Evolutionary conservation across 306 rosid species (phyloP).

Genomic region (Mimosa bimucronata): DNA sequence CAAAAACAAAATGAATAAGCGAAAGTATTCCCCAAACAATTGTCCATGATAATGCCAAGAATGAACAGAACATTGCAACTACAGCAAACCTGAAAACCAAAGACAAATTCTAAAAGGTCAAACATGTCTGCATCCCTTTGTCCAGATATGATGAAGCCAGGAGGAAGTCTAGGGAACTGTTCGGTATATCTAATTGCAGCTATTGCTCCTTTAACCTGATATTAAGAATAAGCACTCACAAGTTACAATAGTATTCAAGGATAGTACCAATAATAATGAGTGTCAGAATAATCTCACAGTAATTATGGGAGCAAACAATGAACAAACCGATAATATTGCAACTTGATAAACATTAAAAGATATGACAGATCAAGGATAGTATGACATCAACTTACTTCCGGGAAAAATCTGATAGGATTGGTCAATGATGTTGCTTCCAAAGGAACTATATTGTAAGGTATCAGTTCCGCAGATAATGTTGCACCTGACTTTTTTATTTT

Average conservation of each 20-base stretch:
- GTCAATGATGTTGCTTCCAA: conserved; percentile 75
- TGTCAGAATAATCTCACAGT: conserved; percentile 26
- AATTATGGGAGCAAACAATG: conserved; percentile 8
- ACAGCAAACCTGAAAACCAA: conserved; percentile 91
- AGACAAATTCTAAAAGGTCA: conserved; percentile 84
- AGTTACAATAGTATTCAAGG: conserved; percentile 33
- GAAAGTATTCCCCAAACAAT: conserved; percentile 4
- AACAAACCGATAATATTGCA: conserved; percentile 3
- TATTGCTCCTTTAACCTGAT: conserved; percentile 84
- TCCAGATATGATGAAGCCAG: conserved; percentile 67
- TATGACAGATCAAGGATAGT: neutral
- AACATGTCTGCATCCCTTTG: conserved; percentile 87
- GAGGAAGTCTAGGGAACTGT: conserved; percentile 81
- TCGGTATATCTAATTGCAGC: conserved; percentile 79
- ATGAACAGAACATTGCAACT: conserved; percentile 12
- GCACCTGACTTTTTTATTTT: conserved; percentile 61
- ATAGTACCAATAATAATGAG: neutral
- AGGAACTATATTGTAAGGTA: conserved; percentile 89
- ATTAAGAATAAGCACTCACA: conserved; percentile 39
- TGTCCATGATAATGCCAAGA: conserved; percentile 33
- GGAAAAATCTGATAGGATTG: conserved; percentile 88
- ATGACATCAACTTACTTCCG: conserved; percentile 73
- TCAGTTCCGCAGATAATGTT: conserved; percentile 72
- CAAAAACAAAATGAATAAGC: conserved; percentile 8
- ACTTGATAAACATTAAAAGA: conserved; percentile 16